Evolutionary conservation across 2,329 filamentous ascomycete genomes (phyloP), one percentile per base, ranked within the genome.

Genomic region (Fusarium dimerum): DNA sequence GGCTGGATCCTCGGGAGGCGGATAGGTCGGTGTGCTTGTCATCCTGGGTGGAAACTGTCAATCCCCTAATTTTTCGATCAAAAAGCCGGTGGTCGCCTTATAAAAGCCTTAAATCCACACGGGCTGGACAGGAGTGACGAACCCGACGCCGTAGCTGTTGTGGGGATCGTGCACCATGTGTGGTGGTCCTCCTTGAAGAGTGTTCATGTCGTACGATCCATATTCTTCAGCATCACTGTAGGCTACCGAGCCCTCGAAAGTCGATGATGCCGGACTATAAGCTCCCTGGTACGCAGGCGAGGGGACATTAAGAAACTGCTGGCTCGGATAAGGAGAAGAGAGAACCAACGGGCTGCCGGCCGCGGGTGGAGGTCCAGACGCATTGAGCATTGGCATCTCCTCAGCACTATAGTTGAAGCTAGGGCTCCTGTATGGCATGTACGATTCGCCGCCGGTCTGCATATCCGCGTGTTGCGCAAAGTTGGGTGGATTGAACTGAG

Each of bases 371-470:
- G 76, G 63, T 40, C 63, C 66, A 16, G 69, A 75, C 16, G 76
- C 72, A 55, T 77, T 76, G 62, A 85, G 73, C 62, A 82, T 73
- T 29, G 82, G 80, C 66, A 86, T 73, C 59, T 84, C 80, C 66
- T 86, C 84, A 48, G 81, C 78, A 68, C 83, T 86, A 75, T 85
- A 86, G 71, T 77, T 85, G 69, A 86, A 86, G 20, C 80, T 74
- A 15, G 81, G 78, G 60, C 80, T 84, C 38, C 77, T 75, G 51
- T 84, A 86, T 1, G 79, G 76, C 62, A 80, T 58, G 59, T 81
- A 84, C 34, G 76, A 68, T 29, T 73, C 68, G 43, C 72, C 66
- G 10, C 73, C 67, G 2, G 73, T 61, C 40, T 75, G 68, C 59
- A 80, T 66, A 40, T 78, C 73, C 51, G 79, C 77, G 44, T 69